A percentile compares a stretch with the other conserved stretches of the same genome.
Evolutionary conservation across 169 alveolate genomes (phyloP).

Genomic region (Eimeria tenella): DNA sequence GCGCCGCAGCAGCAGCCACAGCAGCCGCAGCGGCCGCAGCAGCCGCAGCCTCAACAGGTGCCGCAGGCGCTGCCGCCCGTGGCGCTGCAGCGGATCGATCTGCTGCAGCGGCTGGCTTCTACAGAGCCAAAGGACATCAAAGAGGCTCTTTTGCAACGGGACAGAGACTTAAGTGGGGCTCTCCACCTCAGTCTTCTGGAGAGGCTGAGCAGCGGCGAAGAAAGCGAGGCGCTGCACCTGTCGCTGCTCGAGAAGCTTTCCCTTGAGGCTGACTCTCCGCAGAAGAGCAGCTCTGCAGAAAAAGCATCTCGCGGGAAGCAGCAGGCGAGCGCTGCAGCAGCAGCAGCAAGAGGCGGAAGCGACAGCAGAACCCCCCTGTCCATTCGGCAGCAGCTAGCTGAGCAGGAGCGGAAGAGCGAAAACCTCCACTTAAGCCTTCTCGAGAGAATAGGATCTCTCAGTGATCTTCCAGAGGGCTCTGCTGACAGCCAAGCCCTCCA

Average conservation of each 20-base stretch:
- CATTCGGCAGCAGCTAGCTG: slow-evolving; percentile 32
- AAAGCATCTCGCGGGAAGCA: not conserved
- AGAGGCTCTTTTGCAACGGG: slow-evolving; percentile 36
- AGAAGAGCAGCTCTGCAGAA: not conserved
- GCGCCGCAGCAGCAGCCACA: not conserved
- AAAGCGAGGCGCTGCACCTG: slow-evolving; percentile 45
- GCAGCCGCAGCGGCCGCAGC: slow-evolving; percentile 19
- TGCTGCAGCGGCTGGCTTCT: slow-evolving; percentile 60
- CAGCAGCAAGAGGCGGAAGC: not conserved
- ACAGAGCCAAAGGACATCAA: slow-evolving; percentile 54
- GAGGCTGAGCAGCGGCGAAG: slow-evolving; percentile 60
- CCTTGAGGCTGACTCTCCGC: not conserved
- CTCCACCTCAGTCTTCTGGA: slow-evolving; percentile 48
- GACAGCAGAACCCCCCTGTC: not conserved
- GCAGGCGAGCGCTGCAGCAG: not conserved
- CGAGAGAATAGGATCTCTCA: slow-evolving; percentile 43
- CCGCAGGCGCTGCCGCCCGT: slow-evolving; percentile 20
- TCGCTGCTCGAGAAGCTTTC: slow-evolving; percentile 48
- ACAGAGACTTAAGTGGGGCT: slow-evolving; percentile 43
- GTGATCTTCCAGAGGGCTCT: slow-evolving; percentile 44
- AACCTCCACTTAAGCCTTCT: slow-evolving; percentile 52
- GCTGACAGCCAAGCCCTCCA: slow-evolving; percentile 55
- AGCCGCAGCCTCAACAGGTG: slow-evolving; percentile 12
- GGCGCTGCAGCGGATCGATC: slow-evolving; percentile 58
- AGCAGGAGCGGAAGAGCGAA: slow-evolving; percentile 43